Percentiles rank a stretch among this genome's conserved stretches.
phyloP scores from a whole-genome alignment of 2,329 filamentous ascomycete species.

The Knufia fluminis region DNA sequence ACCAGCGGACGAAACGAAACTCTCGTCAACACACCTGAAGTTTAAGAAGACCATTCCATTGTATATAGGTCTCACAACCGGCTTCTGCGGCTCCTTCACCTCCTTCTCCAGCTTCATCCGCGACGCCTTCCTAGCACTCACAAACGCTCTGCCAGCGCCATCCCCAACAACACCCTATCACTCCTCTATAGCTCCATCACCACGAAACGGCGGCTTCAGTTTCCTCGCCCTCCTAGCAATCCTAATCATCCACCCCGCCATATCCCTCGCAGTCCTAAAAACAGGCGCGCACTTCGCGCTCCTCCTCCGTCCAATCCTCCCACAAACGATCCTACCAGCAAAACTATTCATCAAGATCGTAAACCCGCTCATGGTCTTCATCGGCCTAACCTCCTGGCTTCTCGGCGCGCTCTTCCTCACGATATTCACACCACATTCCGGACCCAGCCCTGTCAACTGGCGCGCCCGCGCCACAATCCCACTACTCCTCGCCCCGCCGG shows the following conservation, averaged over 20 bases:
- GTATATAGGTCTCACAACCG: conserved; percentile 72
- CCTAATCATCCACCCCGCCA: conserved; percentile 55
- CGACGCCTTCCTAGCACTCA: conserved; percentile 66
- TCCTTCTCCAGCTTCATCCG: conserved; percentile 75
- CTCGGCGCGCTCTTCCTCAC: conserved; percentile 60
- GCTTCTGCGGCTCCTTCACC: conserved; percentile 80
- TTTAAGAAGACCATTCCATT: conserved; percentile 72
- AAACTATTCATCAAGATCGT: conserved; percentile 46
- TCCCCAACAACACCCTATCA: conserved; percentile 33
- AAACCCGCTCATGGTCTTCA: conserved; percentile 51
- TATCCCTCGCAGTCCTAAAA: conserved; percentile 59
- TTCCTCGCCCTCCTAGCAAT: conserved; percentile 69
- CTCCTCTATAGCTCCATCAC: conserved; percentile 25
- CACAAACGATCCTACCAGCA: conserved; percentile 44
- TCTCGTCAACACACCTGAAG: conserved; percentile 16
- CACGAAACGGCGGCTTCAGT: conserved; percentile 61
- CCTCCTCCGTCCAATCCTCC: conserved; percentile 46
- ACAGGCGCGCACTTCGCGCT: conserved; percentile 64
- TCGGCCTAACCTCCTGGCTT: conserved; percentile 60
- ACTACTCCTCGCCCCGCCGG: conserved; percentile 67
- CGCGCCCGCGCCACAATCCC: conserved; percentile 62
- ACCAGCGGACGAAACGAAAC: conserved; percentile 37
- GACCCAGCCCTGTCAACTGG: conserved; percentile 44
- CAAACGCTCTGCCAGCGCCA: conserved; percentile 55
- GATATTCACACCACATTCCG: conserved; percentile 52